Evolutionary conservation across 1,284 basidiomycete genomes (phyloP).

Genomic region (Chalciporus sp.): DNA sequence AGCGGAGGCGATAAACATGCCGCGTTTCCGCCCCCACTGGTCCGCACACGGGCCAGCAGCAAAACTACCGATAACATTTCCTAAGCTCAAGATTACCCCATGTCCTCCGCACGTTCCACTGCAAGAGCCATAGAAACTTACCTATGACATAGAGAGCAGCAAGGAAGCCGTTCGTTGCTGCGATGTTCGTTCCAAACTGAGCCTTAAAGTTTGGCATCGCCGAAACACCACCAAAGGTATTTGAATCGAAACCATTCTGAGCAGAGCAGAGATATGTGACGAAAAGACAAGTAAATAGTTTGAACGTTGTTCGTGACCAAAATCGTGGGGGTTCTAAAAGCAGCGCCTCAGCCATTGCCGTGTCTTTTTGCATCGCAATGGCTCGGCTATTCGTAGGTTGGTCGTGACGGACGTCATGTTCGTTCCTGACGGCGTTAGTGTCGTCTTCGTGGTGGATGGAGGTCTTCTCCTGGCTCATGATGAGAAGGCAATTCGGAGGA

Average conservation of each 20-base stretch:
- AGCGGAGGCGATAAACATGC: conserved; percentile 18
- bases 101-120: neutral
- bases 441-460: neutral
- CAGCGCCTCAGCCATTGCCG: conserved; percentile 10
- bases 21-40: conserved; percentile 15
- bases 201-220: conserved; percentile 16
- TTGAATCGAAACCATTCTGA: conserved; percentile 20
- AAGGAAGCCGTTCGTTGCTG: conserved; percentile 18
- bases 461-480: neutral
- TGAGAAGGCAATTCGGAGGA: neutral
- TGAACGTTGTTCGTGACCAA: conserved; percentile 7
- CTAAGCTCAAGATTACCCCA: neutral
- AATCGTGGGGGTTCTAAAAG: conserved; percentile 7
- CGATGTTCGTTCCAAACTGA: conserved; percentile 15
- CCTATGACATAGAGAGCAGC: conserved; percentile 21
- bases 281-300: conserved; percentile 12
- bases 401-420: neutral
- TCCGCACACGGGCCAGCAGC: conserved; percentile 15
- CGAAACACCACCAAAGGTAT: conserved; percentile 17
- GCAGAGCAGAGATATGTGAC: conserved; percentile 18
- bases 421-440: neutral
- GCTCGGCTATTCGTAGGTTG: neutral
- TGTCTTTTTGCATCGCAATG: neutral
- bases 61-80: conserved; percentile 22
- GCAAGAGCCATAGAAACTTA: neutral